phyloP scores from a whole-genome alignment of 1,284 basidiomycete genomes.

The Peniophora sp. region DNA sequence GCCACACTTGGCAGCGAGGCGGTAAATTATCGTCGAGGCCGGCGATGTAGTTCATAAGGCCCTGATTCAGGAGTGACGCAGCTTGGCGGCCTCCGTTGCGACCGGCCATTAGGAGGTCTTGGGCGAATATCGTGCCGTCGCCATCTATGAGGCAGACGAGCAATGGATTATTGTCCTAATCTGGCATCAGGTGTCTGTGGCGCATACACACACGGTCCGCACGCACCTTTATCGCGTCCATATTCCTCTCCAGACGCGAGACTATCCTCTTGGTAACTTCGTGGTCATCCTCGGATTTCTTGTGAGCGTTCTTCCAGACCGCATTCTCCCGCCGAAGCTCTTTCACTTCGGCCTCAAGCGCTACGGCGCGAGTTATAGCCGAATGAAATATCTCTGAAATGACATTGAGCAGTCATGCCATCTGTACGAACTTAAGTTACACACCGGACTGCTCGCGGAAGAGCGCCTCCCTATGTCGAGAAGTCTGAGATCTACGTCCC shows the following conservation, averaged over 20 bases:
- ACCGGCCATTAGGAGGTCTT: conserved; percentile 30
- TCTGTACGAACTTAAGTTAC: conserved; percentile 1
- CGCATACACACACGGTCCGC: not conserved
- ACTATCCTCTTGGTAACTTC: conserved; percentile 19
- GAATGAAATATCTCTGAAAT: conserved; percentile 22
- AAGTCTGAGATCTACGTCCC: no score
- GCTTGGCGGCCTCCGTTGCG: conserved; percentile 34
- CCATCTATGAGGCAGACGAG: conserved; percentile 37
- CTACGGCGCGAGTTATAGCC: conserved; percentile 21
- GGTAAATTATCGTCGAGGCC: conserved; percentile 18
- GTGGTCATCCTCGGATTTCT: conserved; percentile 25
- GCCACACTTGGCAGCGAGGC: conserved; percentile 29
- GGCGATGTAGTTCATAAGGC: conserved; percentile 28
- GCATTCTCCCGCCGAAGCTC: conserved; percentile 29
- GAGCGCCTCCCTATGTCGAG: conserved; percentile 19
- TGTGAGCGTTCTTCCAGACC: conserved; percentile 31
- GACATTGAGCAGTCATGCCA: not conserved
- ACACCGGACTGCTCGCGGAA: conserved; percentile 23
- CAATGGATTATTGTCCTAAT: conserved; percentile 32
- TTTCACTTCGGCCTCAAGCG: conserved; percentile 22
- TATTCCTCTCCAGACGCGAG: conserved; percentile 23
- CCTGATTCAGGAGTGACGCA: conserved; percentile 30
- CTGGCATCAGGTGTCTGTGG: not conserved
- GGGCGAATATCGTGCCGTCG: conserved; percentile 39
- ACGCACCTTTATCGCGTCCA: conserved; percentile 26